Evolutionary conservation across 2,329 filamentous ascomycete species (phyloP), one percentile per base, ranked within the genome.

Genomic region (Dothiorella sarmentorum): DNA sequence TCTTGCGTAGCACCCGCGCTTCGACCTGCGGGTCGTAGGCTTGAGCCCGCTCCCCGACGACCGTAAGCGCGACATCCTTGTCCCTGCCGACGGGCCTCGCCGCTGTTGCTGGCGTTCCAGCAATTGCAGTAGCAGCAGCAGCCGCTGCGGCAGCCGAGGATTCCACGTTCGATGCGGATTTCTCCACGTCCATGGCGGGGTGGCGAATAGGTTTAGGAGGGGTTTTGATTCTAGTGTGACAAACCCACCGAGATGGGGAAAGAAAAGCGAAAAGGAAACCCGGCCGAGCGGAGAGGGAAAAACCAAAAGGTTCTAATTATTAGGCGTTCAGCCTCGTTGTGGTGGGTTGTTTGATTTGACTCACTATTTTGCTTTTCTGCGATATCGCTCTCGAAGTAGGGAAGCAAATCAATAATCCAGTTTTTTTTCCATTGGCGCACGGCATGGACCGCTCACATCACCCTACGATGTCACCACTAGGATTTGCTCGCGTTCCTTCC

Each of bases 1-100:
- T 87, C 73, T 88, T 89, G 47, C 82, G 76, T 22, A 88, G 71
- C 7, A 86, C 85, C 45, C 81, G 78, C 17, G 75, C 78, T 60
- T 81, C 81, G 0, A 84, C 70, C 0, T 69, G 74, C 0, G 82
- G 80, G 64, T 88, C 85, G 43, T 85, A 76, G 3, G 71, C 67
- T 61, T 80, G 79, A 3, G 75, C 73, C 63, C 79, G 75, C 60
- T 85, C 82, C 22, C 85, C 83, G 2, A 87, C 84, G 60, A 88
- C 77, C 7, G 77, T 78, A 56, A 85, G 75, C 2, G 83, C 83
- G 17, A 81, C 75, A 68, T 86, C 83, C 61, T 81, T 81, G 20
- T 78, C 76, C 33, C 37, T 52, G 15, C 26, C 47, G 47, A 52
- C 22, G 31, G 45, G 4, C 17, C 27, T 29, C 27, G 44, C 20